These are phyloP conservation scores for Dillenia suffruticosa DNA, from an alignment of 164 flowering plant species.

Conservation along the genomic window DNA sequence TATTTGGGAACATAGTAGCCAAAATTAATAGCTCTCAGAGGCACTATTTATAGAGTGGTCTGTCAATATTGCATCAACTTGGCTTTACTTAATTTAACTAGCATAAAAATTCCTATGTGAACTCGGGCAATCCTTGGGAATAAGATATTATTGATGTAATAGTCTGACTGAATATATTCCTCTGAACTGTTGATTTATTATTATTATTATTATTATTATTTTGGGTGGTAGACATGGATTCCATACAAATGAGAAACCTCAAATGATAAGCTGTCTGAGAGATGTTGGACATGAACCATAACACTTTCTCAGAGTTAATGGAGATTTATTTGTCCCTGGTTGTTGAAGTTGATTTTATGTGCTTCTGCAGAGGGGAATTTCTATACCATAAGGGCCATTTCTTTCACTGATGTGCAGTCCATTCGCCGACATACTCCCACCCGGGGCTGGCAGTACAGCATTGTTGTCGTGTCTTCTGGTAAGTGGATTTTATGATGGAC, in stretches of 20 bases:
- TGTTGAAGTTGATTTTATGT: constrained; percentile 6
- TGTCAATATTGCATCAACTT: no score
- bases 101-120: no score
- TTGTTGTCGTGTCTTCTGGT: constrained; percentile 90
- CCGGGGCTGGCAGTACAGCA: constrained; percentile 92
- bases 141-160: no score
- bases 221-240: constrained; percentile 71
- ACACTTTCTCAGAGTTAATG: background rate
- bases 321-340: background rate
- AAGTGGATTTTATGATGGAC: constrained; percentile 1
- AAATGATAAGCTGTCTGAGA: constrained; percentile 66
- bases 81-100: no score
- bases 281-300: constrained; percentile 39
- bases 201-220: constrained; percentile 1
- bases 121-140: no score
- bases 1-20: no score
- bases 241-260: constrained; percentile 80
- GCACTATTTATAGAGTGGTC: no score
- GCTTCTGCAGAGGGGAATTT: constrained; percentile 67
- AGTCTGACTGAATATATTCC: no score
- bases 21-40: no score
- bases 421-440: constrained; percentile 91
- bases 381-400: constrained; percentile 81
- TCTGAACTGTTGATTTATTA: background rate
- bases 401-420: constrained; percentile 79